phyloP scores from a whole-genome alignment of 768 basidiomycete species.

The Suillus subluteus region DNA sequence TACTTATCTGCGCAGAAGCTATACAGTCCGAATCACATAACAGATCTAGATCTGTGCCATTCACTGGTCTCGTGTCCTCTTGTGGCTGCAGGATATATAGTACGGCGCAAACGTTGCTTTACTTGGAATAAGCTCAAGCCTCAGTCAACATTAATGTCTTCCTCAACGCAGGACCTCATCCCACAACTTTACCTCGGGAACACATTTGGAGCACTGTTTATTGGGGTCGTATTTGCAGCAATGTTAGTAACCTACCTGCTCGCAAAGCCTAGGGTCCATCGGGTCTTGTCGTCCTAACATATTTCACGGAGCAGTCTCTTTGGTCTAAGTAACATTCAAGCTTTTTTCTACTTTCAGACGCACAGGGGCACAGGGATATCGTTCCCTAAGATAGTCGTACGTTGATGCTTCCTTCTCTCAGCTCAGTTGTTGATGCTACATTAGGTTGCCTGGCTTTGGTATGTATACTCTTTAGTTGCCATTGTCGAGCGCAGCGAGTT shows the following conservation, averaged over 20 bases:
- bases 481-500: background rate
- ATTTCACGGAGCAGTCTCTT: conserved; percentile 1
- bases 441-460: conserved; percentile 6
- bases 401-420: background rate
- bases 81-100: conserved; percentile 5
- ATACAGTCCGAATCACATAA: background rate
- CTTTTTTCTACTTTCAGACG: conserved; percentile 6
- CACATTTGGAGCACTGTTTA: conserved; percentile 2
- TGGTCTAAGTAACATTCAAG: conserved; percentile 6
- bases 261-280: too few relatives aligned
- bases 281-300: background rate
- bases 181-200: background rate
- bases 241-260: background rate
- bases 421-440: background rate
- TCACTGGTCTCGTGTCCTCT: background rate
- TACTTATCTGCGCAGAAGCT: background rate
- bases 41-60: background rate
- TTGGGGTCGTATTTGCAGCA: background rate
- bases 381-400: background rate
- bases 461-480: background rate
- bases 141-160: background rate
- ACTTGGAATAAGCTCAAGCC: background rate
- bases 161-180: background rate
- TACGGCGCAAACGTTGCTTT: background rate
- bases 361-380: background rate